These are phyloP conservation scores for Tremellales sp. DNA, from an alignment of 1,284 basidiomycete genomes.

Conservation along the genomic window DNA sequence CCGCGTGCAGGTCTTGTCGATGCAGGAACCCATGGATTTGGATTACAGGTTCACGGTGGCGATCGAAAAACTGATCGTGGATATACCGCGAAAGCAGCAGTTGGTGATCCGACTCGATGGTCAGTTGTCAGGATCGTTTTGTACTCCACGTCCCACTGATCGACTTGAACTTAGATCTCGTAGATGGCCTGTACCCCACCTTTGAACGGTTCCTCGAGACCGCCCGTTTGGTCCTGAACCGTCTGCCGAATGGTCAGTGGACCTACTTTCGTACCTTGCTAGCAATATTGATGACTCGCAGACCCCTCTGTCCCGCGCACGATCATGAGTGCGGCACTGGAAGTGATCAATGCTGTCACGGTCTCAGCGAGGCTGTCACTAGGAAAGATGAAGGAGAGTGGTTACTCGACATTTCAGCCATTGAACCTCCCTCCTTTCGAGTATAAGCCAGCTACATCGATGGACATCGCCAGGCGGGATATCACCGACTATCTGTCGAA, in stretches of 20 bases:
- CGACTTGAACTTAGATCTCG: constrained; percentile 12
- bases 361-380: constrained; percentile 1
- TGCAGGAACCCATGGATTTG: constrained; percentile 29
- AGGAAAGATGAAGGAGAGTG: constrained; percentile 3
- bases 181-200: constrained; percentile 10
- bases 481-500: neutral
- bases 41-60: constrained; percentile 22
- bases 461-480: neutral
- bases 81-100: constrained; percentile 18
- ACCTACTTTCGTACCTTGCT: too few relatives aligned
- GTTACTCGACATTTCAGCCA: constrained; percentile 10
- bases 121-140: constrained; percentile 16
- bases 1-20: constrained; percentile 20
- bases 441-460: neutral
- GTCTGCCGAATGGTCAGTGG: constrained; percentile 4
- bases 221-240: constrained; percentile 7
- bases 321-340: neutral
- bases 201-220: constrained; percentile 20
- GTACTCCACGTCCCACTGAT: constrained; percentile 7
- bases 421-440: constrained; percentile 9
- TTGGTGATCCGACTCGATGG: constrained; percentile 21
- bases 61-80: constrained; percentile 12
- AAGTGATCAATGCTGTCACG: neutral
- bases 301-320: neutral
- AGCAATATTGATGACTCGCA: constrained; percentile 2